Percentiles rank a stretch among this genome's conserved stretches.
Evolutionary conservation across 768 basidiomycete genomes (phyloP).

Genomic region (Russula earlei): DNA sequence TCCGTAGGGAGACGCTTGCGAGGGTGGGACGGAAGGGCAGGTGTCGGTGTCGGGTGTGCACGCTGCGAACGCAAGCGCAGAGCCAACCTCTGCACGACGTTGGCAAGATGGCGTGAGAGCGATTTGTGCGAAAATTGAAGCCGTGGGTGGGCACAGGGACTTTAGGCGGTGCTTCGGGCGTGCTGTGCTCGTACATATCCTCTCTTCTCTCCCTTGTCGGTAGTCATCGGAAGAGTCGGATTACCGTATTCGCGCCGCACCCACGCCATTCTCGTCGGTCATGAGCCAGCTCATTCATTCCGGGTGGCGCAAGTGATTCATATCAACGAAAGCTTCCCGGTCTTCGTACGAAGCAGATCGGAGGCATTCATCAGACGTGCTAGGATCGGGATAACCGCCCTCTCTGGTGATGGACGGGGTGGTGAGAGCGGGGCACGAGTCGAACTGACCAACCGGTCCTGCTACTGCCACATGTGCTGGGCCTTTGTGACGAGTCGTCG

Average conservation of each 20-base stretch:
- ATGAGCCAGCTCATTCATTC: too few species aligned
- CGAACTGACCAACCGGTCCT: too few species aligned
- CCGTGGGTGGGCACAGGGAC: not conserved
- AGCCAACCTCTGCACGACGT: slow-evolving; percentile 5
- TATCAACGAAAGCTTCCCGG: too few species aligned
- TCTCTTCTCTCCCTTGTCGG: not conserved
- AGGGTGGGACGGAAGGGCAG: not conserved
- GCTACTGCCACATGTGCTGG: too few species aligned
- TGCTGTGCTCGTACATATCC: not conserved
- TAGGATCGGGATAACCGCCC: too few species aligned
- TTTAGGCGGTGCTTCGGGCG: not conserved
- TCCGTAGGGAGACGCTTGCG: not conserved
- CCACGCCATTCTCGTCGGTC: not conserved
- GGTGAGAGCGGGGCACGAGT: too few species aligned
- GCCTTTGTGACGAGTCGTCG: too few species aligned
- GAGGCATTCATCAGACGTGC: too few species aligned
- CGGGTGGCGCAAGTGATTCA: too few species aligned
- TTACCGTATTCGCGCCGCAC: not conserved
- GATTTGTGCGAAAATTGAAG: not conserved
- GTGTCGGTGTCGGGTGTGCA: slow-evolving; percentile 17
- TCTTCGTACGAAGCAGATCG: not conserved
- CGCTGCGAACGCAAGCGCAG: slow-evolving; percentile 6
- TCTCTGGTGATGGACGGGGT: too few species aligned
- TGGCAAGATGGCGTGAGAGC: not conserved
- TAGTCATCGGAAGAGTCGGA: too few species aligned